Percentiles rank a stretch among this genome's conserved stretches.
These are phyloP conservation scores for Pseudogymnoascus pannorum DNA, from an alignment of 2,329 filamentous ascomycete species.

Conservation along the genomic window DNA sequence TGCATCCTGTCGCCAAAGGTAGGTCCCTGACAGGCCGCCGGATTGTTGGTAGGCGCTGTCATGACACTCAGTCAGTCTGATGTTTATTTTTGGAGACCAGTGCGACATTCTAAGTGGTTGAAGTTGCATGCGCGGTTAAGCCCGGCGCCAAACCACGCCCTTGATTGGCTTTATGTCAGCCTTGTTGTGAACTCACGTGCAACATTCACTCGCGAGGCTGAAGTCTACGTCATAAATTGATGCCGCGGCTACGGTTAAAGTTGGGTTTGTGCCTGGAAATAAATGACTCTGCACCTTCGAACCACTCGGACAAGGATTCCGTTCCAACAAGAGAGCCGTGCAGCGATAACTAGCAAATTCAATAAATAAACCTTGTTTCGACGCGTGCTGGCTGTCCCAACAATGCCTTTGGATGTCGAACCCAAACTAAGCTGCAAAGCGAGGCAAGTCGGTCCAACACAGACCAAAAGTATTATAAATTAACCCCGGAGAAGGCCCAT, in stretches of 20 bases:
- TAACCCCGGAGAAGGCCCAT: neutral
- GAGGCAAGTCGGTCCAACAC: neutral
- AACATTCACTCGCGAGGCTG: neutral
- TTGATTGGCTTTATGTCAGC: neutral
- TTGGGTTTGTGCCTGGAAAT: neutral
- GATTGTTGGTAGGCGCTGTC: constrained; percentile 1
- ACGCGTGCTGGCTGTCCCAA: neutral
- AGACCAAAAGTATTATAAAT: constrained; percentile 1
- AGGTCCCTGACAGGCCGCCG: neutral
- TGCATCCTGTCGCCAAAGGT: constrained; percentile 1
- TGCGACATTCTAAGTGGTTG: neutral
- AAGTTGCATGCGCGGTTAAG: neutral
- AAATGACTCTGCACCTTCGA: neutral
- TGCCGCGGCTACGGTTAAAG: neutral
- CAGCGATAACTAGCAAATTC: neutral
- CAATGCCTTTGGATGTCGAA: neutral
- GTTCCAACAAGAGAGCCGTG: neutral
- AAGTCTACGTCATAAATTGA: constrained; percentile 1
- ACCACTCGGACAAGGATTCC: neutral
- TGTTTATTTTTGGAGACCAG: neutral
- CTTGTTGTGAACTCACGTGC: neutral
- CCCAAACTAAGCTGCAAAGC: neutral
- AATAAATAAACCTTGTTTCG: neutral
- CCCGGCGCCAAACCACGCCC: neutral
- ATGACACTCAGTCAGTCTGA: constrained; percentile 1